Conservation (phyloP, 768 basidiomycete genomes). For the Pleurotus platypus region DNA sequence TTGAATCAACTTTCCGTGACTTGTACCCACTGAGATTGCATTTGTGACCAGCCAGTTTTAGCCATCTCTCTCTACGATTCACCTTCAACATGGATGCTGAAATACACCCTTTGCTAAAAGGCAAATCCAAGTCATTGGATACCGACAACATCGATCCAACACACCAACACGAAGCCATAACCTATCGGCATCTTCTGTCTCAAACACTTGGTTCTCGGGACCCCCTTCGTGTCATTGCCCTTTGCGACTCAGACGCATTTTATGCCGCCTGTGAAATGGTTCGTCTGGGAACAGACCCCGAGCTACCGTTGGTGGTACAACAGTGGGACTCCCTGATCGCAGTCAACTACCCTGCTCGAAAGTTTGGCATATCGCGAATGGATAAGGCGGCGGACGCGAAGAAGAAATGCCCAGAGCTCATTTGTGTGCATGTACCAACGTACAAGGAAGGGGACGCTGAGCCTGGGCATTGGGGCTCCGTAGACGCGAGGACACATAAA, state of each 20-base stretch:
- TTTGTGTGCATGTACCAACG: conserved; percentile 91
- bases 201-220: conserved; percentile 67
- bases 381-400: conserved; percentile 78
- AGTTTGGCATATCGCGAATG: conserved; percentile 92
- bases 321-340: conserved; percentile 93
- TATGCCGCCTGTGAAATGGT: conserved; percentile 87
- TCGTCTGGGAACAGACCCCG: conserved; percentile 59
- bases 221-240: conserved; percentile 80
- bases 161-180: conserved; percentile 63
- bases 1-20: too few relatives aligned
- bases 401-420: conserved; percentile 80
- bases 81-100: background rate
- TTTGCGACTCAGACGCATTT: conserved; percentile 89
- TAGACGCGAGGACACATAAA: conserved; percentile 90
- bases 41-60: background rate
- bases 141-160: conserved; percentile 30
- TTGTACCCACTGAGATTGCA: too few relatives aligned
- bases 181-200: conserved; percentile 75
- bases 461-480: conserved; percentile 89
- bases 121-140: background rate
- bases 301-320: conserved; percentile 72
- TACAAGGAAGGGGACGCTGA: conserved; percentile 85
- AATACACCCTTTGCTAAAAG: background rate
- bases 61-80: background rate
- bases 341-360: conserved; percentile 92